phyloP scores from a whole-genome alignment of 129 eudicot species.

The Helichrysum umbraculigerum region DNA sequence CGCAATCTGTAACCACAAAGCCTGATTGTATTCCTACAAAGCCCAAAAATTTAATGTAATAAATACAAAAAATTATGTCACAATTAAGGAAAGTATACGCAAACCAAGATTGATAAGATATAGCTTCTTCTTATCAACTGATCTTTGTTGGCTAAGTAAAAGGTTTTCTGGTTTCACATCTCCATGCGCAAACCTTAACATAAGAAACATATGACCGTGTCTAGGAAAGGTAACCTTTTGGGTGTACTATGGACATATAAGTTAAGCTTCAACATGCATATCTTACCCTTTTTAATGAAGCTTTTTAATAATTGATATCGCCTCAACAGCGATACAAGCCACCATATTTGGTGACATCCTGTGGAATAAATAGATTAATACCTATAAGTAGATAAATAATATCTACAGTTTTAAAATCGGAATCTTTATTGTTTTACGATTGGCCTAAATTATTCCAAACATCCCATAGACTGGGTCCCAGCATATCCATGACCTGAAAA shows the following conservation, averaged over 20 bases:
- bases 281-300: slow-evolving; percentile 86
- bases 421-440: slow-evolving; percentile 58
- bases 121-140: slow-evolving; percentile 92
- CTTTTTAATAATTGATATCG: slow-evolving; percentile 94
- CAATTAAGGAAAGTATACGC: slow-evolving; percentile 50
- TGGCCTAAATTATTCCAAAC: slow-evolving; percentile 98
- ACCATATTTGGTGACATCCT: slow-evolving; percentile 96
- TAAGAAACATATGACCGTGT: slow-evolving; percentile 1
- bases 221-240: background rate
- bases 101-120: slow-evolving; percentile 97
- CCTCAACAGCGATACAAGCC: slow-evolving; percentile 99
- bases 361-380: slow-evolving; percentile 22
- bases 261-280: background rate
- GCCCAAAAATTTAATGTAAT: background rate
- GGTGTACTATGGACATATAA: slow-evolving; percentile 10
- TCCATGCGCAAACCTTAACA: slow-evolving; percentile 88
- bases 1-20: too few relatives aligned
- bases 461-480: slow-evolving; percentile 99
- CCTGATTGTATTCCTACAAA: too few relatives aligned
- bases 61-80: background rate
- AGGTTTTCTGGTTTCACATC: slow-evolving; percentile 99
- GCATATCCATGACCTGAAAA: slow-evolving; percentile 96
- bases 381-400: background rate
- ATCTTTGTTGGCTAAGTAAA: slow-evolving; percentile 92
- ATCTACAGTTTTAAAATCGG: background rate